Evolutionary conservation across 306 rosid species (phyloP), one percentile per base, ranked within the genome.

Genomic region (Cucumis hystrix): DNA sequence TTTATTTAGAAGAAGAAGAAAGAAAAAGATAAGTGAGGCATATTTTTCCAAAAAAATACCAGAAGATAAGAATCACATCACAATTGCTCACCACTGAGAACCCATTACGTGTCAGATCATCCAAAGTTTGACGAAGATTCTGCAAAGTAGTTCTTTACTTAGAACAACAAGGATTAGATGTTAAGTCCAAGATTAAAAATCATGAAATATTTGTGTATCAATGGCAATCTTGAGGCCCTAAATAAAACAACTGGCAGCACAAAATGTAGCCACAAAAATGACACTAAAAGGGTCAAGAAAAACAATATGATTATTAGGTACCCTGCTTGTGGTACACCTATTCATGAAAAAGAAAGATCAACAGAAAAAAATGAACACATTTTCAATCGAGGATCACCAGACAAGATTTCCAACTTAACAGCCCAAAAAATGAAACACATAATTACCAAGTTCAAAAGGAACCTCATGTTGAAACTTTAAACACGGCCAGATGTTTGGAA

Each of bases 121-220:
- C 95, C 85, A 94, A 89, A 51, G 97, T 91, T 83, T 94, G 98
- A 45, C 98, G 93, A 82, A 94, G 97, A 84, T 94, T 94, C 98
- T 94, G 92, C 81, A 79, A 83, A 83, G 76, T 64, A 57, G 70
- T 69, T 47, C 75, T 80, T 74, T 75, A 15, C 63, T 54, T 28
- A 80, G 35, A 74, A 68, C 47, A 73, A 30, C 70, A 81, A 18
- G 78, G 72, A 84, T 41, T 71, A 74, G 78, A 61, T 51, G 72
- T 68, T 45, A 57, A 66, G 8, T 57, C 37, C 70, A 51, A 3
- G 20, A 16, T 76, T 28, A 63, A 57, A 14, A 40, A 51, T 25
- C 35, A 25, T 47, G 55, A 73, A 73, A 30, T 8, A 16, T 23
- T 71, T 33, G 13, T 17, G 37, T 64, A 64, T 8, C 70, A 35